Evolutionary conservation across 108 stramenopile genomes (phyloP).

Genomic region (Pseudonitzschia multistriata): DNA sequence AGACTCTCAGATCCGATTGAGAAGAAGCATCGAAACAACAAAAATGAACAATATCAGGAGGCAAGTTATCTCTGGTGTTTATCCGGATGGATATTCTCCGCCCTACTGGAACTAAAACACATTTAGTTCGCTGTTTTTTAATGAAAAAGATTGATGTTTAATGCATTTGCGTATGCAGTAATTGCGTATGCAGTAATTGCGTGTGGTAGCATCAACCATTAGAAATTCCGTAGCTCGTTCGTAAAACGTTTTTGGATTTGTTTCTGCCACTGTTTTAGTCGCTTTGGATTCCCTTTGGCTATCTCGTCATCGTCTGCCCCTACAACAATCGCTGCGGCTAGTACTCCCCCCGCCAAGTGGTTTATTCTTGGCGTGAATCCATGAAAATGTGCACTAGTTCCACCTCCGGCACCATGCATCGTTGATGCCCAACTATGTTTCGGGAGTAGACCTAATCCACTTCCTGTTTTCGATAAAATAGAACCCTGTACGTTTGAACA

Average conservation of each 20-base stretch:
- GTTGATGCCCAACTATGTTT: conserved; percentile 9
- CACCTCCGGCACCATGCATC: conserved; percentile 67
- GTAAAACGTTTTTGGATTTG: not conserved
- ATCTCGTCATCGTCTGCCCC: conserved; percentile 1
- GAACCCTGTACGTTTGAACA: conserved; percentile 77
- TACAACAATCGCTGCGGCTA: conserved; percentile 33
- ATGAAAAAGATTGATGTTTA: too few relatives aligned
- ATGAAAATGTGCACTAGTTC: conserved; percentile 58
- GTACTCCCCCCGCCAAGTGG: conserved; percentile 74
- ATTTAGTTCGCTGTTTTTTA: too few relatives aligned
- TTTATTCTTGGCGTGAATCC: conserved; percentile 51
- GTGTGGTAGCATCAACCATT: too few relatives aligned
- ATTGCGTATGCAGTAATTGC: too few relatives aligned
- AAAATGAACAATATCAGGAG: conserved; percentile 61
- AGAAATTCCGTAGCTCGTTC: not conserved
- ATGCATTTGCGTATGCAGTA: too few relatives aligned
- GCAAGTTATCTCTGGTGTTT: conserved; percentile 17
- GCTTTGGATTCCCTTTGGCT: conserved; percentile 9
- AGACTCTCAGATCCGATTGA: conserved; percentile 71
- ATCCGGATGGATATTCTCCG: conserved; percentile 8
- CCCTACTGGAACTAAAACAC: not conserved
- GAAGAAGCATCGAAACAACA: conserved; percentile 42
- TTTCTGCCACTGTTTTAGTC: conserved; percentile 8
- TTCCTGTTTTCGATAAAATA: conserved; percentile 54
- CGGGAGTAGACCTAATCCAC: conserved; percentile 4